Evolutionary conservation across 768 basidiomycete genomes (phyloP).

Genomic region (Tephrocybe sp.): DNA sequence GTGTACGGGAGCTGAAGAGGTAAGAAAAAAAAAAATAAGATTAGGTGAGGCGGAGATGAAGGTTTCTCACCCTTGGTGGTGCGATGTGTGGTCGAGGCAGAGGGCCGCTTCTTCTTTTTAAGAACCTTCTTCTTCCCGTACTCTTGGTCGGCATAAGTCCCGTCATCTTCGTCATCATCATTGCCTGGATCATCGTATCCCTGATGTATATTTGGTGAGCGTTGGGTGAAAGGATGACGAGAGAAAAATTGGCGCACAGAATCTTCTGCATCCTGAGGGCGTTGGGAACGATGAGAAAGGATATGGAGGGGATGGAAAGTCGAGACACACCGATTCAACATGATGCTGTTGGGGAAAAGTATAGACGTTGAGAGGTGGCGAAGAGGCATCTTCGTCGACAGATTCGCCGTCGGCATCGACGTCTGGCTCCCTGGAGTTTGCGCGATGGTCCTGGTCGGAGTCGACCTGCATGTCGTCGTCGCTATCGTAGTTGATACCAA

Average conservation of each 20-base stretch:
- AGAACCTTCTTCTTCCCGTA: conserved; percentile 68
- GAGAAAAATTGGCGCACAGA: conserved; percentile 48
- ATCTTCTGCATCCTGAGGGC: conserved; percentile 48
- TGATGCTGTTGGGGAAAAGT: conserved; percentile 32
- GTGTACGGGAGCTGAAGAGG: conserved; percentile 44
- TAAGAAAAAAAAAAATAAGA: conserved; percentile 20
- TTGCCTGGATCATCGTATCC: conserved; percentile 59
- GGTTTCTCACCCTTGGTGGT: conserved; percentile 60
- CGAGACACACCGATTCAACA: conserved; percentile 39
- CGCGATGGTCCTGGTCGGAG: conserved; percentile 50
- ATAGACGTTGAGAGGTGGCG: conserved; percentile 32
- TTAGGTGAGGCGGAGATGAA: conserved; percentile 11
- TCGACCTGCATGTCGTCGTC: conserved; percentile 73
- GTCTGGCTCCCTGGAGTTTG: conserved; percentile 48
- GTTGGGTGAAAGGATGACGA: conserved; percentile 10
- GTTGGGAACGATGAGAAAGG: conserved; percentile 11
- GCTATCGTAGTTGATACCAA: conserved; percentile 60
- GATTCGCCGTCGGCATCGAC: conserved; percentile 64
- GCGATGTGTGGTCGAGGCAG: conserved; percentile 45
- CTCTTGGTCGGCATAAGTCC: conserved; percentile 77
- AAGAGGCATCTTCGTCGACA: conserved; percentile 52
- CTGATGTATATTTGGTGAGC: conserved; percentile 27
- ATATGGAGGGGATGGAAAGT: conserved; percentile 10
- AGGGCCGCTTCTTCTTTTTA: conserved; percentile 66
- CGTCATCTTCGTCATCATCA: conserved; percentile 70